Evolutionary conservation across 1,139 yeast genomes (phyloP), one percentile per base, ranked within the genome.

Genomic region (Blastobotrys aristatus): DNA sequence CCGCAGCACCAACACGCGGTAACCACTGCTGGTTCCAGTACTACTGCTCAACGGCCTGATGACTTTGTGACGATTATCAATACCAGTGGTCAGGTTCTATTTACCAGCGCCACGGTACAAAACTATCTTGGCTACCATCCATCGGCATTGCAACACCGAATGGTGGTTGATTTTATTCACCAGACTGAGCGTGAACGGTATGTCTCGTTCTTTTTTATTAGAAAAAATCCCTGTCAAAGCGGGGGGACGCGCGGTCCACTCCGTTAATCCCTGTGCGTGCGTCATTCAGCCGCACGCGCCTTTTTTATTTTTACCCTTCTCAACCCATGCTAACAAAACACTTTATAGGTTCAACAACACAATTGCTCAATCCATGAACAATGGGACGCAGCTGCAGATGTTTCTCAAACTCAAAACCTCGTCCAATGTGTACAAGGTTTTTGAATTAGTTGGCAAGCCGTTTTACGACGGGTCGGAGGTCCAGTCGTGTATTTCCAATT

Each of bases 161-260:
- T 29, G 20, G 37, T 57, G 27, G 42, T 53, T 31, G 62, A 58
- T 40, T 53, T 50, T 48, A 44, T 61, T 31, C 62, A 57, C 36
- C 58, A 56, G 8, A 57, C 54, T 32, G 64, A 60, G 36, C 44
- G 57, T n/a, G 60, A 56, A 29, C 48, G 47, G 39, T 57, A 44
- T 5, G 47, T 44, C n/a, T 16, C n/a, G 16, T 3, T 8, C 35
- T 10, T 16, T 26, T 22, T 11, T 18, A 18, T 30, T 10, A 24
- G 10, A 24, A 24, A 13, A 30, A 6, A 30, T 30, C 33, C 33
- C n/a, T 30, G 33, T 13, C 30, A n/a, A n/a, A n/a, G n/a, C n/a
- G n/a, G n/a, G n/a, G n/a, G n/a, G n/a, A n/a, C n/a, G n/a, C n/a
- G n/a, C n/a, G n/a, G n/a, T n/a, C n/a, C n/a, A n/a, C n/a, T n/a